Conservation (phyloP, 805 yeast genomes). For the Cyberlindnera maclurae region DNA sequence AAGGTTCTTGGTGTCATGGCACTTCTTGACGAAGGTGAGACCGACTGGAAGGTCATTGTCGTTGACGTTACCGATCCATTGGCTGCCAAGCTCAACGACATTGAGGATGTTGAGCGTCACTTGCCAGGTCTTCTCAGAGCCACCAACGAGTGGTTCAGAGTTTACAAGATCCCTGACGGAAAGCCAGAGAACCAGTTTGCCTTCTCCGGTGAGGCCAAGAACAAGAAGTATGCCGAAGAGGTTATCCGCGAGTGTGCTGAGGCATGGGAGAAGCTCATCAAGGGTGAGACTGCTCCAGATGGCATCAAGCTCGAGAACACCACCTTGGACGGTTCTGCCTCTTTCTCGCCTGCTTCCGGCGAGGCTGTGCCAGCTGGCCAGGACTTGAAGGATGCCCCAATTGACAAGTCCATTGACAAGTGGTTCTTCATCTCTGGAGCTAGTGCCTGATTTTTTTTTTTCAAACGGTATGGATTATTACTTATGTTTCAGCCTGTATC, state of each 20-base stretch:
- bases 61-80: constrained; percentile 79
- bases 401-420: constrained; percentile 93
- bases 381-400: constrained; percentile 80
- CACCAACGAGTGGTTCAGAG: constrained; percentile 97
- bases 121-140: constrained; percentile 92
- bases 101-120: constrained; percentile 83
- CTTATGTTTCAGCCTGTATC: too few species aligned
- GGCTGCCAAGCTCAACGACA: constrained; percentile 79
- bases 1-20: constrained; percentile 94
- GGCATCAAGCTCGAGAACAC: constrained; percentile 75
- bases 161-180: constrained; percentile 96
- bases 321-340: constrained; percentile 51
- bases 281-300: constrained; percentile 55
- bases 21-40: constrained; percentile 84
- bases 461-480: not conserved
- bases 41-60: constrained; percentile 89
- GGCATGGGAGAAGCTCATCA: constrained; percentile 75
- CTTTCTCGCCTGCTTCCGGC: constrained; percentile 38
- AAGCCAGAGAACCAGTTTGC: constrained; percentile 96
- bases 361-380: constrained; percentile 58
- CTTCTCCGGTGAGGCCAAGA: constrained; percentile 89
- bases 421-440: constrained; percentile 97
- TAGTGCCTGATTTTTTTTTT: constrained; percentile 29
- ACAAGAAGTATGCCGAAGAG: constrained; percentile 79
- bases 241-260: constrained; percentile 74